Conservation (phyloP, 371 early-diverging fungal genomes). For the Mortierella sp. region DNA sequence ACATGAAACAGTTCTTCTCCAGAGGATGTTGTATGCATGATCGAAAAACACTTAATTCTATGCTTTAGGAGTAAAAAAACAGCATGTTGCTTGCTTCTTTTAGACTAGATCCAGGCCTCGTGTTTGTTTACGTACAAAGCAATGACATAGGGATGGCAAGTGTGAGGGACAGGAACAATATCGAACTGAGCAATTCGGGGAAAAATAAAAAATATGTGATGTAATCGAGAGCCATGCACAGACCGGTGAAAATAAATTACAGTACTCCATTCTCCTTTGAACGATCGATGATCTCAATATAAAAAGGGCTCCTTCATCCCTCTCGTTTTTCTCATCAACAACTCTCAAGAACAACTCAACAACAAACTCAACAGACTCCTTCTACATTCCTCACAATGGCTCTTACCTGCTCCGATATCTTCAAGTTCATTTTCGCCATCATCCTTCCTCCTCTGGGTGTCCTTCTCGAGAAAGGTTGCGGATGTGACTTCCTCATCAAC, state of each 20-base stretch:
- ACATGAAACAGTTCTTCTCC: no score
- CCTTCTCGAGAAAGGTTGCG: conserved; percentile 70
- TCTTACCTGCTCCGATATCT: conserved; percentile 62
- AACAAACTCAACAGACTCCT: not conserved
- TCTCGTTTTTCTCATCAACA: conserved; percentile 7
- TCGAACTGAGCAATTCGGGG: not conserved
- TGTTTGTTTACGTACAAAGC: not conserved
- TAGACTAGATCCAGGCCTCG: not conserved
- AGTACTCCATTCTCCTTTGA: not conserved
- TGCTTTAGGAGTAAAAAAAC: no score
- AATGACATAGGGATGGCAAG: conserved; percentile 3
- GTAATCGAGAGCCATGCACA: not conserved
- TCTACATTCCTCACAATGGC: conserved; percentile 53
- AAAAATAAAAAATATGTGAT: not conserved
- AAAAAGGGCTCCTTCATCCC: not conserved
- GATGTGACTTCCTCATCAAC: conserved; percentile 83
- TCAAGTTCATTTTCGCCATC: conserved; percentile 62
- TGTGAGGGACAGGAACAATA: not conserved
- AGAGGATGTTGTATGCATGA: no score
- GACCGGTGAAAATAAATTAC: no score
- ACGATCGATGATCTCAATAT: not conserved
- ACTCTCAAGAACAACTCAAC: conserved; percentile 66
- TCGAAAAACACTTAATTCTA: no score
- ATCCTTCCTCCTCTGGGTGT: conserved; percentile 65
- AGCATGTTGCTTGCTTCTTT: not conserved